Percentiles rank a stretch among this genome's conserved stretches.
Evolutionary conservation across 2,329 filamentous ascomycete genomes (phyloP).

Genomic region (Xylariaceae sp.): DNA sequence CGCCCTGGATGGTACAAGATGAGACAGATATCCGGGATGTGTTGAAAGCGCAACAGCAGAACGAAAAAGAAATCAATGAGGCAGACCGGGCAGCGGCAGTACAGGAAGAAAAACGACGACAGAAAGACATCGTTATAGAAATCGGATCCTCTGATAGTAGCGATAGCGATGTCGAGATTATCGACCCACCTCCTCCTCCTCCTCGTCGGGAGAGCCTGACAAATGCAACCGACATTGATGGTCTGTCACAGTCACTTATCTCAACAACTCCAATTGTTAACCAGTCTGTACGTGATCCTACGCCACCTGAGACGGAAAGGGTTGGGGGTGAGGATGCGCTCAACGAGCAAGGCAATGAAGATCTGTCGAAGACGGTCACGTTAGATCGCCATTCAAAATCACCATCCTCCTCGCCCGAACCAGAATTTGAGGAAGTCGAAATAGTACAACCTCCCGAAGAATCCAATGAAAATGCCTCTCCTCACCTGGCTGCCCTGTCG

Average conservation of each 20-base stretch:
- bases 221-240: constrained; percentile 11
- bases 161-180: constrained; percentile 50
- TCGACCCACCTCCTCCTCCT: constrained; percentile 46
- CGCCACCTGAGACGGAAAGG: constrained; percentile 10
- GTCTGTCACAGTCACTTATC: constrained; percentile 16
- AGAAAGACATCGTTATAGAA: constrained; percentile 50
- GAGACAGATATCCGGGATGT: constrained; percentile 61
- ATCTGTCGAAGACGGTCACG: neutral
- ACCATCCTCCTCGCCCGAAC: constrained; percentile 25
- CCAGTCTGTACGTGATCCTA: constrained; percentile 18
- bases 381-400: constrained; percentile 11
- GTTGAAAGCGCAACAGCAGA: constrained; percentile 52
- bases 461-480: constrained; percentile 2
- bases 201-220: constrained; percentile 30
- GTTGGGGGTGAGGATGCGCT: constrained; percentile 15
- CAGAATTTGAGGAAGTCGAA: constrained; percentile 33
- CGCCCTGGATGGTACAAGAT: constrained; percentile 65
- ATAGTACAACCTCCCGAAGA: constrained; percentile 27
- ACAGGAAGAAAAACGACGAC: constrained; percentile 46
- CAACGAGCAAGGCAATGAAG: constrained; percentile 14
- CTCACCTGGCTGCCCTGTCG: constrained; percentile 7
- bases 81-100: constrained; percentile 54
- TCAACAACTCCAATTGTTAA: constrained; percentile 21
- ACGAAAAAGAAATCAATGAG: constrained; percentile 57
- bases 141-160: constrained; percentile 55